Percentiles rank a stretch among this genome's conserved stretches.
phyloP scores from a whole-genome alignment of 2,329 filamentous ascomycete genomes.

The Aphanocladium album region DNA sequence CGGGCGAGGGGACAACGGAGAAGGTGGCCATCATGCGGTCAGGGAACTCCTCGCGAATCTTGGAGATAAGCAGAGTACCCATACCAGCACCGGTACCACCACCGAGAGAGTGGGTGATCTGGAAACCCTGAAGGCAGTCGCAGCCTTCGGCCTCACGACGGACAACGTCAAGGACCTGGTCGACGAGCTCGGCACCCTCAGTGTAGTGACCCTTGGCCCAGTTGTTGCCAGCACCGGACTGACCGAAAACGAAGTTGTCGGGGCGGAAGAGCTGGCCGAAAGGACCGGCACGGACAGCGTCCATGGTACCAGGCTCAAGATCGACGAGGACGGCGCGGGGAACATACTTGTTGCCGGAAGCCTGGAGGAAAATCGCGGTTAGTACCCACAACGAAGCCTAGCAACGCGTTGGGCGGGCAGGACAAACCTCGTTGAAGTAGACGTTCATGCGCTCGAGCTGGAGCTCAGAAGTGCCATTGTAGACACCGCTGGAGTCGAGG shows the following conservation, averaged over 20 bases:
- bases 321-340: slow-evolving; percentile 98
- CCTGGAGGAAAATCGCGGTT: slow-evolving; percentile 46
- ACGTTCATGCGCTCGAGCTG: slow-evolving; percentile 99
- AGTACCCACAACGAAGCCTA: slow-evolving; percentile 6
- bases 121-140: slow-evolving; percentile 99
- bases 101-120: slow-evolving; percentile 99
- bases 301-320: slow-evolving; percentile 99
- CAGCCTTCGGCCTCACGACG: slow-evolving; percentile 98
- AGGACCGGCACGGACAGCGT: slow-evolving; percentile 94
- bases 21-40: slow-evolving; percentile 99
- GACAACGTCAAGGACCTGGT: slow-evolving; percentile 96
- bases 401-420: background rate
- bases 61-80: slow-evolving; percentile 99
- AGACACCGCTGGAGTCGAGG: slow-evolving; percentile 96
- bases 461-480: slow-evolving; percentile 97
- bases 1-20: slow-evolving; percentile 97
- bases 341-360: slow-evolving; percentile 97
- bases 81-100: slow-evolving; percentile 99
- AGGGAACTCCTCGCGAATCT: slow-evolving; percentile 99
- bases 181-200: slow-evolving; percentile 97
- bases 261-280: slow-evolving; percentile 99
- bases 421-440: slow-evolving; percentile 78
- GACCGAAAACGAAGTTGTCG: slow-evolving; percentile 99
- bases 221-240: slow-evolving; percentile 99
- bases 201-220: slow-evolving; percentile 99